Base-by-base conservation (phyloP, 805 yeast species). In the Cyberlindnera sargentensis region DNA sequence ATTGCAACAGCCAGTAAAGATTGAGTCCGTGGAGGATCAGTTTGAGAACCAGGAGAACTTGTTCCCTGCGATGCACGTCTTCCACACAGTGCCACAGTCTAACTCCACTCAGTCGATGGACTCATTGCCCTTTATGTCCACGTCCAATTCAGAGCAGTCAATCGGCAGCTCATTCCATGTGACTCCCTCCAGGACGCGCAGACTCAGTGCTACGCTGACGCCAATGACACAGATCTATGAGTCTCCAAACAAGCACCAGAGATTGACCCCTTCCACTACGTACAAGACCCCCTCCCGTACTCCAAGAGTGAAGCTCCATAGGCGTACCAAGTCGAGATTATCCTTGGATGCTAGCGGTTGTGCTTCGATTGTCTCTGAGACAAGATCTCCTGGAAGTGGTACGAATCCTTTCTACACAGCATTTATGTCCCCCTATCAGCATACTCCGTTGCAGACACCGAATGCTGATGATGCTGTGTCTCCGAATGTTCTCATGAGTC, bases 351-450 rank as follows among this genome's bases (percentile, higher is more conserved):
- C 62, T 2, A 48, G 49, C 33, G 62, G 61, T 5, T 49, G 55
- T 23, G 61, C 59, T 10, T 35, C 55, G 2, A 44, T 57, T 2
- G 42, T 55, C 9, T 15, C 36, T n/a, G 41, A 39, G 25, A 34
- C 25, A 9, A 63, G 59, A 49, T 66, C 72, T 1, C 71, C 72
- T 9, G 62, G 30, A 9, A 15, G 20, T 15, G 33, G 63, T 7
- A 68, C 69, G 6, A 73, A 72, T 49, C 78, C 78, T 8, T 73
- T 73, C 53, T 72, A 72, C 53, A 50, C 70, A 6, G 70, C 70
- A 39, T 45, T 46, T 34, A 42, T 70, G 37, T 67, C 76, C 11
- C 77, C 78, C 47, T 40, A 25, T 51, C 57, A 8, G 56, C 57
- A 23, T 36, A 50, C 62, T 26, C 53, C 64, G 31, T 35, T 59